Evolutionary conservation across 768 basidiomycete species (phyloP).

Genomic region (Phanerochaete carnosa): DNA sequence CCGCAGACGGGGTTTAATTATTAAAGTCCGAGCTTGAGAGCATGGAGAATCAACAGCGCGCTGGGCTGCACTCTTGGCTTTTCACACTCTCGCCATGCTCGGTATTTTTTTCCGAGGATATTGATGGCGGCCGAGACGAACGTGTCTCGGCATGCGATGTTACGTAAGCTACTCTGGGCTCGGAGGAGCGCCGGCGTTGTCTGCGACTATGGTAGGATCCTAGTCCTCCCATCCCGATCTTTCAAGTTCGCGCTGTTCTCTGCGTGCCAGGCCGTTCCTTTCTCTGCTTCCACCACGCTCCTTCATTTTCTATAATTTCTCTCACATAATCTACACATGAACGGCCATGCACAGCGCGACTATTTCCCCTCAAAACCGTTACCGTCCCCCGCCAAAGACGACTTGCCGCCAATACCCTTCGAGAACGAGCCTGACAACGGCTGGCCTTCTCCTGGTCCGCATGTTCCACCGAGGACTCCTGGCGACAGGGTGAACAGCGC

Average conservation of each 20-base stretch:
- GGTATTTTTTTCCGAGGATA: neutral
- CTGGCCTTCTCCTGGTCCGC: slow-evolving; percentile 12
- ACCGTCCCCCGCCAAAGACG: slow-evolving; percentile 25
- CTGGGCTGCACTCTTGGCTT: no score
- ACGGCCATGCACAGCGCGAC: slow-evolving; percentile 13
- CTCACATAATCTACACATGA: slow-evolving; percentile 13
- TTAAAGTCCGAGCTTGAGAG: neutral
- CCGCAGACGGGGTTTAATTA: neutral
- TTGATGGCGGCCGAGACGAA: neutral
- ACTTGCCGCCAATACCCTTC: slow-evolving; percentile 28
- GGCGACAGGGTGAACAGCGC: slow-evolving; percentile 6
- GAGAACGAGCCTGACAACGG: slow-evolving; percentile 12
- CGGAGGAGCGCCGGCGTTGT: slow-evolving; percentile 4
- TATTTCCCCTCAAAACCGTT: slow-evolving; percentile 23
- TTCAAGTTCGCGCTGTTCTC: slow-evolving; percentile 2
- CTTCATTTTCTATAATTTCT: neutral
- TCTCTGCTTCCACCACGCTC: slow-evolving; percentile 12
- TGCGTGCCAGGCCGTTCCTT: slow-evolving; percentile 1
- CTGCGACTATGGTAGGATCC: neutral
- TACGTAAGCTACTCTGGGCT: slow-evolving; percentile 5
- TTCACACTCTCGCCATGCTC: neutral
- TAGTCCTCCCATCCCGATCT: neutral
- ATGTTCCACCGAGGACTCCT: slow-evolving; percentile 24
- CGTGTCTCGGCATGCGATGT: slow-evolving; percentile 2
- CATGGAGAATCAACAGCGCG: neutral